Evolutionary conservation across 129 eudicot species (phyloP), one percentile per base, ranked within the genome.

Genomic region (Solidago caesia): DNA sequence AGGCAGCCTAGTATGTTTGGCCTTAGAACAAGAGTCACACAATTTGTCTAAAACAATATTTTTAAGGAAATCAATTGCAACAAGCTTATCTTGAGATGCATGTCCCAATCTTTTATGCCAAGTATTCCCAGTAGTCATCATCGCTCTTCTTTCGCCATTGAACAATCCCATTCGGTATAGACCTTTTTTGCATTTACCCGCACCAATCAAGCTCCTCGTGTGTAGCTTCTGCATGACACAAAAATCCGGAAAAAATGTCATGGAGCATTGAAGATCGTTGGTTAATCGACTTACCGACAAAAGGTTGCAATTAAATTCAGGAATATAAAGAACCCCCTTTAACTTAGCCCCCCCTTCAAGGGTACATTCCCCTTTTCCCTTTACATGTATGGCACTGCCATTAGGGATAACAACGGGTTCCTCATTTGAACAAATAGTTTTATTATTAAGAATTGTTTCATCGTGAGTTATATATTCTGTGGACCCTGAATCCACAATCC

Each of bases 1-100:
- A 41, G 71, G 71, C 10, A 66, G 11, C 53, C 71, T 66, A 43
- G 71, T 66, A 42, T 67, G 72, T 49, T 67, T 67, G 33, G 72
- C 72, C 41, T 49, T 67, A 67, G 39, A 67, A 46, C 72, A 67
- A 39, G 72, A 15, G 12, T 67, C 72, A 45, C 72, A 67, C 5
- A 67, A 67, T 61, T 61, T 21, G 67, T 61, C 43, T 61, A 61
- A 61, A 61, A 7, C 26, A 61, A 61, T 8, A 21, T 21, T 21
- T 61, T 61, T 61, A 61, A 61, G 67, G 10, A 61, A 61, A 61
- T 61, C 67, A 61, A 61, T 61, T 61, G 43, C 1, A 25, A 9
- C 21, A 21, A 21, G 21, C 21, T 21, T 21, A 21, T 21, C 21
- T 21, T 21, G 21, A 21, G 21, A 21, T 0, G 21, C 21, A 21